Conservation (phyloP, 129 eudicot species). For the Chrysanthemum makinoi region DNA sequence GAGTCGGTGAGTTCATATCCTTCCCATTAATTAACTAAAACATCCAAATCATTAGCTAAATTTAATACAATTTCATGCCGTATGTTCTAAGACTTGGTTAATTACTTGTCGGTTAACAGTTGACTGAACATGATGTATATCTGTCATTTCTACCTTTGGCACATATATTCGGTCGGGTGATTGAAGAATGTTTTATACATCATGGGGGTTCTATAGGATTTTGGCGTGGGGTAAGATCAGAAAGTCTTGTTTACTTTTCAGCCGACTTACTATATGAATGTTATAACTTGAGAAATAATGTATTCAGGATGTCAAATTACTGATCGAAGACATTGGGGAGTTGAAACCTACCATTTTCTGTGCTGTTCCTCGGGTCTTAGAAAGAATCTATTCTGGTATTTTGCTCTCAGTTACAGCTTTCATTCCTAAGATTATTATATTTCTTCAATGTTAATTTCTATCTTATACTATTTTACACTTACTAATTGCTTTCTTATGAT, state of each 20-base stretch:
- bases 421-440: not conserved
- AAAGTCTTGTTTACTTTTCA: not conserved
- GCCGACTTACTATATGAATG: not conserved
- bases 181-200: slow-evolving; percentile 78
- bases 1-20: slow-evolving; percentile 53
- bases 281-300: slow-evolving; percentile 14
- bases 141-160: slow-evolving; percentile 97
- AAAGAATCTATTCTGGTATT: slow-evolving; percentile 84
- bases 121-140: slow-evolving; percentile 61
- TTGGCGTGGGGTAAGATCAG: slow-evolving; percentile 93
- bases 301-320: slow-evolving; percentile 76
- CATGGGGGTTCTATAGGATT: slow-evolving; percentile 94
- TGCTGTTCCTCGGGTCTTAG: slow-evolving; percentile 98
- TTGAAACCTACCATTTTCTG: slow-evolving; percentile 89
- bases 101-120: slow-evolving; percentile 39
- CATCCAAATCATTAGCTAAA: not conserved
- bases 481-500: slow-evolving; percentile 22
- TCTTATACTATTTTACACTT: not conserved
- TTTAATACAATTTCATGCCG: too few species aligned
- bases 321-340: slow-evolving; percentile 80
- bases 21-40: not conserved
- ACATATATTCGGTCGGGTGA: slow-evolving; percentile 92
- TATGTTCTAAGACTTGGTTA: not conserved
- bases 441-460: not conserved
- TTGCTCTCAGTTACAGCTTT: not conserved